Evolutionary conservation across 2,329 filamentous ascomycete species (phyloP).

Genomic region (Mycosphaerella arachidis): DNA sequence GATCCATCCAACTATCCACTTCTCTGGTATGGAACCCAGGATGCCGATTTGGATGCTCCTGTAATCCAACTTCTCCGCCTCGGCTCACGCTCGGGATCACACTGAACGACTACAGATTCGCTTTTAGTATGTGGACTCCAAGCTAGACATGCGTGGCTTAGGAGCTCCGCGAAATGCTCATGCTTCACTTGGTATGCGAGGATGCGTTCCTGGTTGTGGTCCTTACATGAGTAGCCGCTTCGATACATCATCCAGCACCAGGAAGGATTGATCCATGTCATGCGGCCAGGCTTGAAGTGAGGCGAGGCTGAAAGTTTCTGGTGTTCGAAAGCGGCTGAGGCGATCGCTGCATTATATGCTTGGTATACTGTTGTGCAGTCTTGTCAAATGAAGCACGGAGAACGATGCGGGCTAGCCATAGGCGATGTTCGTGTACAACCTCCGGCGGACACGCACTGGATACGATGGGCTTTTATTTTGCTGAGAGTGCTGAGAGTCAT

Average conservation of each 20-base stretch:
- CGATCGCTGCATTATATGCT: constrained; percentile 8
- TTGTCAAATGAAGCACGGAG: constrained; percentile 5
- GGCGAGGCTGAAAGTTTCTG: constrained; percentile 2
- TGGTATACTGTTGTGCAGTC: constrained; percentile 5
- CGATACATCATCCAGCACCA: constrained; percentile 11
- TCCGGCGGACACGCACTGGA: too few relatives aligned
- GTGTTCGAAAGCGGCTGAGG: not conserved
- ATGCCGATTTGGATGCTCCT: constrained; percentile 11
- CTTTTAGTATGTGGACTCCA: not conserved
- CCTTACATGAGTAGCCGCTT: constrained; percentile 7
- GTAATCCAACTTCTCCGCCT: constrained; percentile 6
- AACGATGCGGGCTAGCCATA: not conserved
- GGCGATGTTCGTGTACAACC: not conserved
- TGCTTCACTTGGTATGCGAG: constrained; percentile 6
- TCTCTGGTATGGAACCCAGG: not conserved
- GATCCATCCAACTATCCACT: constrained; percentile 10
- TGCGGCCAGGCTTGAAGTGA: constrained; percentile 3
- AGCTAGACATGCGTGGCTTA: constrained; percentile 4
- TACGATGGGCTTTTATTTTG: too few relatives aligned
- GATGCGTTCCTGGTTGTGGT: constrained; percentile 7
- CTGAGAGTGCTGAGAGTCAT: too few relatives aligned
- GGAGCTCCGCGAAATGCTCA: constrained; percentile 4
- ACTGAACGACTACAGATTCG: constrained; percentile 4
- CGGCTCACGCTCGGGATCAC: constrained; percentile 9
- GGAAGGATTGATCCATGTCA: constrained; percentile 9